These are phyloP conservation scores for Punctularia strigosozonata DNA, from an alignment of 768 basidiomycete genomes.

Conservation along the genomic window DNA sequence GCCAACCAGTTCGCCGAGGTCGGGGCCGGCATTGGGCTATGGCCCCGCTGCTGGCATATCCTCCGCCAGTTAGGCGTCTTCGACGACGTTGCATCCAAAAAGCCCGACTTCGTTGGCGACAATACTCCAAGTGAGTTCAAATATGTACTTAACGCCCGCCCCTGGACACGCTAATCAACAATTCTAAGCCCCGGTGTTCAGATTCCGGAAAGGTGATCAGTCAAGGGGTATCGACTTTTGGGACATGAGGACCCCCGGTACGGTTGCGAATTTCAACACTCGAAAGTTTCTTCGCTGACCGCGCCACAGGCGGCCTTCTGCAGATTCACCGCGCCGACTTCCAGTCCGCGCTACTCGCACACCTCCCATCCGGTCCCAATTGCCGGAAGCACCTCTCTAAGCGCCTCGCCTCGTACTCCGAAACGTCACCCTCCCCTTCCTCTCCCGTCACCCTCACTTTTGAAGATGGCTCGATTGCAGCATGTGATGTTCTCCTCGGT, in stretches of 20 bases:
- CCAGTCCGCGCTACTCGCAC: constrained; percentile 41
- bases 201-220: constrained; percentile 53
- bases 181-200: constrained; percentile 39
- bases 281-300: background rate
- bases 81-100: constrained; percentile 12
- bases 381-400: constrained; percentile 41
- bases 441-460: constrained; percentile 40
- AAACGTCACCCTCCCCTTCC: constrained; percentile 18
- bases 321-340: constrained; percentile 58
- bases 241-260: constrained; percentile 46
- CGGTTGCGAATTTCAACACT: constrained; percentile 7
- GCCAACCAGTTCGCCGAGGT: constrained; percentile 16
- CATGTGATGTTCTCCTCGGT: constrained; percentile 57
- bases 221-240: constrained; percentile 40
- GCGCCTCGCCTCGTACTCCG: constrained; percentile 44
- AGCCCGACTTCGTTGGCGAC: constrained; percentile 13
- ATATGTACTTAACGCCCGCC: background rate
- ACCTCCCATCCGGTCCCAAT: constrained; percentile 31
- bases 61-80: constrained; percentile 16
- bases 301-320: constrained; percentile 16
- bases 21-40: constrained; percentile 22
- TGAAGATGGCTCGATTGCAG: constrained; percentile 44
- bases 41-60: constrained; percentile 22
- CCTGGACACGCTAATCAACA: background rate
- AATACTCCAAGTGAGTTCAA: constrained; percentile 14